Percentiles rank a stretch among this genome's conserved stretches.
Conservation (phyloP, 805 yeast species). For the Kuraishia cidri region DNA sequence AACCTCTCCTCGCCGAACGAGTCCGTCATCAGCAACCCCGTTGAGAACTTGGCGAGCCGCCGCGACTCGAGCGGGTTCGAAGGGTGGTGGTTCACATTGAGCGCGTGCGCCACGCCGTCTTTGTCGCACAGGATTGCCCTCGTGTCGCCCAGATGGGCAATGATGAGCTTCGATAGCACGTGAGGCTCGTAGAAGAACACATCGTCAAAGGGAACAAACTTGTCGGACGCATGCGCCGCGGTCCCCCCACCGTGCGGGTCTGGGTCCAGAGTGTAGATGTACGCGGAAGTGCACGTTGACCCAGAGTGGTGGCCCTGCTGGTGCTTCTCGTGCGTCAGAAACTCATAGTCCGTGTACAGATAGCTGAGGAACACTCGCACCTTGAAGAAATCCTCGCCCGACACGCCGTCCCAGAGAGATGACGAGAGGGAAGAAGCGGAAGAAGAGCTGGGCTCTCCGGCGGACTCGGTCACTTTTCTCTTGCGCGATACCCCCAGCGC, state of each 20-base stretch:
- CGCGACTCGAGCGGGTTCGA: constrained; percentile 69
- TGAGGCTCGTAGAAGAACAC: constrained; percentile 54
- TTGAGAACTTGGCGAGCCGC: constrained; percentile 56
- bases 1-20: constrained; percentile 91
- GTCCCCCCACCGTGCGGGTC: constrained; percentile 12
- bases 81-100: constrained; percentile 84
- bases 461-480: not conserved
- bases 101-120: constrained; percentile 67
- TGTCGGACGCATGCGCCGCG: constrained; percentile 1
- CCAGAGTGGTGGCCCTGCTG: constrained; percentile 18
- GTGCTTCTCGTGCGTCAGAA: constrained; percentile 25
- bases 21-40: constrained; percentile 67
- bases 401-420: constrained; percentile 5
- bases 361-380: constrained; percentile 57
- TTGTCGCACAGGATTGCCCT: constrained; percentile 79
- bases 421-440: not conserved
- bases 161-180: constrained; percentile 56
- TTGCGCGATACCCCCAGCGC: constrained; percentile 10
- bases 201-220: constrained; percentile 10
- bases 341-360: constrained; percentile 57
- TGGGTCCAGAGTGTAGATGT: constrained; percentile 20
- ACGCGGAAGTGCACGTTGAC: constrained; percentile 24
- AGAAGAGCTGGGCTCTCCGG: not conserved
- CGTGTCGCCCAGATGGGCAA: constrained; percentile 93
- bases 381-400: constrained; percentile 44